A percentile compares a stretch with the other conserved stretches of the same genome.
Evolutionary conservation across 306 rosid genomes (phyloP).

Genomic region (Datisca glomerata): DNA sequence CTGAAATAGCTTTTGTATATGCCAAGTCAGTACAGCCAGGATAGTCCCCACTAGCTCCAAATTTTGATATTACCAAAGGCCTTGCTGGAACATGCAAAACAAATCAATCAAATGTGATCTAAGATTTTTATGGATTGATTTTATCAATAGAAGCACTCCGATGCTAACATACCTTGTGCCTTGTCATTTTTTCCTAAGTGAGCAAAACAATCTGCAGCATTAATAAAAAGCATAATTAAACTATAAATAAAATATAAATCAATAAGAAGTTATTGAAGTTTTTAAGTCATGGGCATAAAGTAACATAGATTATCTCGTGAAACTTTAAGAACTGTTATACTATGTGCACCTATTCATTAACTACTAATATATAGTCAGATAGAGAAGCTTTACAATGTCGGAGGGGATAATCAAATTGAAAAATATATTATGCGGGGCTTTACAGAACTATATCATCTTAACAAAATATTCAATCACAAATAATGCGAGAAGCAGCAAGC

Average conservation of each 20-base stretch:
- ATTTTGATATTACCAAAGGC: slow-evolving; percentile 65
- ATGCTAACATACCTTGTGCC: slow-evolving; percentile 30
- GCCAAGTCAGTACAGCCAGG: slow-evolving; percentile 65
- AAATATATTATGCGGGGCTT: no score
- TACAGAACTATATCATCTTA: no score
- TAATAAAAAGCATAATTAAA: slow-evolving; percentile 7
- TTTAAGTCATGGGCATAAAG: no score
- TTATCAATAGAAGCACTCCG: slow-evolving; percentile 1
- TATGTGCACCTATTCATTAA: no score
- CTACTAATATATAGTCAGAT: no score
- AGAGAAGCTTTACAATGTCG: no score
- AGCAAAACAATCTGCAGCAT: slow-evolving; percentile 69
- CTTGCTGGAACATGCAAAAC: slow-evolving; percentile 27
- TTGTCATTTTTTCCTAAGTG: slow-evolving; percentile 40
- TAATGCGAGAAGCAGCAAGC: no score
- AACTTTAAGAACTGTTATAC: no score
- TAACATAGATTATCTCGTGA: no score
- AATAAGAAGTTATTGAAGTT: no score
- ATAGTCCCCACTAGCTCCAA: slow-evolving; percentile 84
- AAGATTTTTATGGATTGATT: neutral
- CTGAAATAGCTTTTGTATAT: slow-evolving; percentile 45
- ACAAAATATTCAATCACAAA: no score
- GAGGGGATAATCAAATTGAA: no score
- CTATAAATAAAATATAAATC: neutral
- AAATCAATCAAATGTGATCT: slow-evolving; percentile 19